phyloP scores from a whole-genome alignment of 2,329 filamentous ascomycete species.

The Fusarium tricinctum region DNA sequence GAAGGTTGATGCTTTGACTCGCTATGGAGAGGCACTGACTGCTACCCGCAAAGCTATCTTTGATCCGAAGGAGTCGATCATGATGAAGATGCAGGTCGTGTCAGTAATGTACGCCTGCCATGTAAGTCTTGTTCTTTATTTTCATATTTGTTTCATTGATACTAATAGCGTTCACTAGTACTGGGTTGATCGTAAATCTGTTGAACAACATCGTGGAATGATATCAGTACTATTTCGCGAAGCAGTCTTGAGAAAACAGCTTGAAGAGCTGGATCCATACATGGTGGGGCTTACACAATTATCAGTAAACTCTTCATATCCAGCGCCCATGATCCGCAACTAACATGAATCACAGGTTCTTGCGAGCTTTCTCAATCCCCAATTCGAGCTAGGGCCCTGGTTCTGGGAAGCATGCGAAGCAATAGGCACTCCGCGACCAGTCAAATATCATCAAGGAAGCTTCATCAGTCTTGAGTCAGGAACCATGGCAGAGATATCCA shows the following conservation, averaged over 20 bases:
- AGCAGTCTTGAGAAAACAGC: constrained; percentile 18
- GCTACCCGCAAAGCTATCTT: constrained; percentile 22
- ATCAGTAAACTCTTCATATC: constrained; percentile 5
- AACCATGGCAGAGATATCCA: constrained; percentile 24
- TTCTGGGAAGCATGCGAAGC: constrained; percentile 43
- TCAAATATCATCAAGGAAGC: constrained; percentile 31
- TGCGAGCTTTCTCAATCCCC: constrained; percentile 38
- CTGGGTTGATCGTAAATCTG: constrained; percentile 38
- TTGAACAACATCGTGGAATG: constrained; percentile 26
- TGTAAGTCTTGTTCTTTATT: neutral
- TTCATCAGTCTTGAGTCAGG: constrained; percentile 35
- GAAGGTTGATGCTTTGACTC: constrained; percentile 25
- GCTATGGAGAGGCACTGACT: constrained; percentile 36
- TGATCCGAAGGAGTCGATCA: constrained; percentile 17
- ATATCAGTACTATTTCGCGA: constrained; percentile 38
- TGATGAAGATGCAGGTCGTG: constrained; percentile 36
- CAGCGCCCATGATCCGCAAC: accelerated
- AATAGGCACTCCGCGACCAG: constrained; percentile 22
- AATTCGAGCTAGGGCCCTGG: constrained; percentile 38
- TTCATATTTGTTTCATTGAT: accelerated
- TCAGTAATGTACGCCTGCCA: constrained; percentile 41
- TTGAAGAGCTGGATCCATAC: constrained; percentile 31
- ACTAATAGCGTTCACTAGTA: constrained; percentile 9
- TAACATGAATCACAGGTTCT: constrained; percentile 13
- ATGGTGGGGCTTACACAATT: constrained; percentile 39